These are phyloP conservation scores for Exophiala alcalophila DNA, from an alignment of 2,329 filamentous ascomycete species.

Conservation along the genomic window DNA sequence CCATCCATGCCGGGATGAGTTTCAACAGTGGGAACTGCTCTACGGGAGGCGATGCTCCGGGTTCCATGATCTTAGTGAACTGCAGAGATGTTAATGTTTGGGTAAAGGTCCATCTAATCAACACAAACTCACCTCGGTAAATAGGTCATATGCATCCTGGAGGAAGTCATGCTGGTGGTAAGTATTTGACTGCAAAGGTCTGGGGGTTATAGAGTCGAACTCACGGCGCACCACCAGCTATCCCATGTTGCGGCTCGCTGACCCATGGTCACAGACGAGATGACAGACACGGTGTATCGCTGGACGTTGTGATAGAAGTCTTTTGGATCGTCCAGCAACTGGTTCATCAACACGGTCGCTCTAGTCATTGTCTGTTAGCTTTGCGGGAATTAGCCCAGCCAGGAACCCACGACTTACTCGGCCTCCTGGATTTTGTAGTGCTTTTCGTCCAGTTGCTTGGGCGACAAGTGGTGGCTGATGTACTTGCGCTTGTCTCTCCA, in stretches of 20 bases:
- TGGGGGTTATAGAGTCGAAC: too few relatives aligned
- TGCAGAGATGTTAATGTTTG: too few relatives aligned
- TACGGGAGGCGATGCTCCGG: constrained; percentile 48
- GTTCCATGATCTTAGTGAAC: constrained; percentile 10
- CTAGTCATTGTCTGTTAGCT: not conserved
- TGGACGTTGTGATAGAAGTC: constrained; percentile 11
- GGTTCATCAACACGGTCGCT: constrained; percentile 9
- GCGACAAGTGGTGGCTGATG: constrained; percentile 46
- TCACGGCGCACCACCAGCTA: constrained; percentile 13
- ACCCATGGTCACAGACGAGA: constrained; percentile 51
- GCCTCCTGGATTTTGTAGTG: constrained; percentile 46
- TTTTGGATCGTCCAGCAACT: constrained; percentile 9
- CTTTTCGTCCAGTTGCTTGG: constrained; percentile 43
- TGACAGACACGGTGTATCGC: constrained; percentile 39
- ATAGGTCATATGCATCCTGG: too few relatives aligned
- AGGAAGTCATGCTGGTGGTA: too few relatives aligned
- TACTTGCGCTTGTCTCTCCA: constrained; percentile 48
- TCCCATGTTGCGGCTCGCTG: constrained; percentile 39
- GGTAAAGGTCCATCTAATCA: too few relatives aligned
- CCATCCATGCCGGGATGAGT: constrained; percentile 39
- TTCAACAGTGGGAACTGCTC: constrained; percentile 47
- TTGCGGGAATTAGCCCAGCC: constrained; percentile 32
- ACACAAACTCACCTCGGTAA: too few relatives aligned
- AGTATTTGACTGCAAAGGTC: not conserved
- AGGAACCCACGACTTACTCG: constrained; percentile 50